Base-by-base conservation (phyloP, 116 monocot genomes). In the Zostera marina region DNA sequence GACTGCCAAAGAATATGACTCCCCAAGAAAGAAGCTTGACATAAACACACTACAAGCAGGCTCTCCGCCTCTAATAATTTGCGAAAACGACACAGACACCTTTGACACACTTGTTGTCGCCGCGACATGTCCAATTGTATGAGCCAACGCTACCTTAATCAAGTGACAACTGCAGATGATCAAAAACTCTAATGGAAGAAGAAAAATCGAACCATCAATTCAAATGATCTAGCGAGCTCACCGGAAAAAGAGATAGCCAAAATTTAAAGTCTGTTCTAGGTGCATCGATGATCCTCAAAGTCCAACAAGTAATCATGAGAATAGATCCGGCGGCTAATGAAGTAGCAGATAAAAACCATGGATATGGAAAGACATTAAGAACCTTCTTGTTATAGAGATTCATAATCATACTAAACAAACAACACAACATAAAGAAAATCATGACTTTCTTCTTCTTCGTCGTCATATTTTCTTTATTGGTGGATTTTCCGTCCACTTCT, bases 21-120 rank as follows among this genome's bases (percentile, higher is more conserved):
- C 94, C 25, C 94, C 94, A 14, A 96, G 49, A 51, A 96, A 54
- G 24, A 96, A 70, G 49, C 85, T 81, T 7, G 89, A 96, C 9
- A 88, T 84, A 22, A 85, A 8, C 13, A 96, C 96, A 46, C 85
- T 88, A 52, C 85, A 88, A 3, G 89, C 96, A 12, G 96, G 96
- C 64, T 96, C 89, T 0, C 73, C 96, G 42, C 89, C 88, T 78
- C 85, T 96, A n/a, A 96, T 88, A 43, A 96, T 96, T 55, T 96
- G 96, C 1, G 89, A 88, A 66, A 96, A 96, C 0, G 96, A 96
- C 4, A 96, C 96, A 1, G 96, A 88, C 70, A 96, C 96, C 74
- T 96, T 96, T 3, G 96, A 82, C 80, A 96, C 88, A 72, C 96
- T 96, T 67, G 88, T 77, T 0, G 96, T 96, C 53, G 96, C 96